Base-by-base conservation (phyloP, 176 grass and related monocot genomes). In the Rhynchospora tenuis region DNA sequence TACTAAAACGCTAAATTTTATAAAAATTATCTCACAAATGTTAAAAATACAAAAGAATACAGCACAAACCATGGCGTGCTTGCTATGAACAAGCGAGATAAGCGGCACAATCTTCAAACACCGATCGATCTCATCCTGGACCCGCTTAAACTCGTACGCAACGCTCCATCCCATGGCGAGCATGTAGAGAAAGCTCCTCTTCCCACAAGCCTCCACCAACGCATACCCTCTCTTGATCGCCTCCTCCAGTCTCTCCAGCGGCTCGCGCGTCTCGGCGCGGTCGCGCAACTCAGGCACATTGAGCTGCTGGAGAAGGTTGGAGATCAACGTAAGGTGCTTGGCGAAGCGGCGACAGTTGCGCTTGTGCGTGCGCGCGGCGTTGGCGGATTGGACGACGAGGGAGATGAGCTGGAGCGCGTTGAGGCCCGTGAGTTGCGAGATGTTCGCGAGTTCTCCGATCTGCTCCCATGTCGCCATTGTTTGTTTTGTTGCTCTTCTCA, bases 321-420 rank as follows among this genome's bases (percentile, higher is more conserved):
- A 88, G 80, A 93, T 82, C 74, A 93, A 0, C 9, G 86, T 86
- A 47, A 88, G 85, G 74, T 93, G 91, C 63, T 86, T 86, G 9
- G 79, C 86, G 62, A 93, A 82, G 12, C 38, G 76, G 26, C 76
- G 43, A 81, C 91, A 93, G n/a, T 87, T 83, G 81, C 88, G 89
- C 1, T 87, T 80, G 86, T 93, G 84, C 66, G 86, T 87, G 15
- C 89, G 89, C 54, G 89, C 91, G 4, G 69, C 81, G 44, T 90
- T 84, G 0, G 91, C 89, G 17, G 89, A 87, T 73, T 93, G 91
- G 61, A 87, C 89, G 1, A 93, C 86, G 84, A 93, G 90, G 54
- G 89, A 89, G 63, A 87, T 89, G 15, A 93, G 84, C 63, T 89
- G 86, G 31, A 93, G 54, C 69, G 91, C 86, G 68, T 93, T 89